Evolutionary conservation across 2,329 filamentous ascomycete species (phyloP).

Genomic region (Trematosphaeria pertusa): DNA sequence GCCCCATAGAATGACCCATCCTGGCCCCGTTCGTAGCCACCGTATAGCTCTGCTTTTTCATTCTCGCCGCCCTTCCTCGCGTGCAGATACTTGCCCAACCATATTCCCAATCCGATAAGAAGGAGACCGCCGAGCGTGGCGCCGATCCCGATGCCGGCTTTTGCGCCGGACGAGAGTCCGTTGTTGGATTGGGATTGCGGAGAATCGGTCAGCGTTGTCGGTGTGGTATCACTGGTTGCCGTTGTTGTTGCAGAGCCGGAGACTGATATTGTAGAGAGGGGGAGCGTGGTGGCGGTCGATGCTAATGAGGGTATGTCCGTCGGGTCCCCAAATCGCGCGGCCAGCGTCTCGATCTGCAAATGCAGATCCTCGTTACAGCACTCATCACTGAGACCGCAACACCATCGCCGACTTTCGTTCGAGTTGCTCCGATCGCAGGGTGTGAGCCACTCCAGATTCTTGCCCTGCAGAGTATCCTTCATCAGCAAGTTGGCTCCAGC

Average conservation of each 20-base stretch:
- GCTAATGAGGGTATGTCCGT: background rate
- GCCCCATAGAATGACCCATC: too few species aligned
- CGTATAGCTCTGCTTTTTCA: background rate
- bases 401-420: slow-evolving; percentile 9
- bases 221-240: background rate
- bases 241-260: background rate
- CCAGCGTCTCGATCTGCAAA: slow-evolving; percentile 6
- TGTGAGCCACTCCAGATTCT: slow-evolving; percentile 8
- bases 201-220: background rate
- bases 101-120: slow-evolving; percentile 4
- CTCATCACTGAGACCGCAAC: slow-evolving; percentile 6
- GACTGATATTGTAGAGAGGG: background rate
- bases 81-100: background rate
- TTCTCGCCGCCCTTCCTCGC: background rate
- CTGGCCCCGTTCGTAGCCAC: too few species aligned
- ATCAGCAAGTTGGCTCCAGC: too few species aligned
- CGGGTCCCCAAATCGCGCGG: slow-evolving; percentile 3
- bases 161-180: slow-evolving; percentile 4
- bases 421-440: slow-evolving; percentile 10
- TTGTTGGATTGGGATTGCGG: background rate
- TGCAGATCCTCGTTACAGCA: slow-evolving; percentile 8
- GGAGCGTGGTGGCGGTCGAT: background rate
- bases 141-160: slow-evolving; percentile 12
- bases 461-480: background rate
- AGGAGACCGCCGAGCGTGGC: background rate